Evolutionary conservation across 352 stramenopile genomes (phyloP).

Genomic region (Globisporangium canariense): DNA sequence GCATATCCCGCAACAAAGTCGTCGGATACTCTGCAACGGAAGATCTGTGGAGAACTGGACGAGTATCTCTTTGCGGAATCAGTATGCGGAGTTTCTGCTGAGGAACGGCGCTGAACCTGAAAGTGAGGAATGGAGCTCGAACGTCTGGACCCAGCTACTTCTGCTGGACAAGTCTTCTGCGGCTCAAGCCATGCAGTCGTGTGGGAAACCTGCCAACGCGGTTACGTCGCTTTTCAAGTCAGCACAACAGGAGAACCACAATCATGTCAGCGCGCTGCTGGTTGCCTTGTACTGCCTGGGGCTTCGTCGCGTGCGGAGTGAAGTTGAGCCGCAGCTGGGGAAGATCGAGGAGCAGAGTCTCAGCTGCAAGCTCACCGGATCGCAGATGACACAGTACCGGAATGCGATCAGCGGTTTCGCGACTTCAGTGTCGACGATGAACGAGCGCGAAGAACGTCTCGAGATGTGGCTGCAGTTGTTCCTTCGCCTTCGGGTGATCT

Average conservation of each 20-base stretch:
- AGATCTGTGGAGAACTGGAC: slow-evolving; percentile 63
- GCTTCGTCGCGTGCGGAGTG: slow-evolving; percentile 62
- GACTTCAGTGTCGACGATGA: slow-evolving; percentile 32
- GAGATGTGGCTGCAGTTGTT: slow-evolving; percentile 64
- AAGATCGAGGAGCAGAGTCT: slow-evolving; percentile 84
- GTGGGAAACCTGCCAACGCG: slow-evolving; percentile 41
- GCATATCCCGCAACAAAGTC: slow-evolving; percentile 41
- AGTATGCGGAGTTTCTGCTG: slow-evolving; percentile 55
- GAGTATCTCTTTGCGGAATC: slow-evolving; percentile 28
- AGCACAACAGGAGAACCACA: slow-evolving; percentile 25
- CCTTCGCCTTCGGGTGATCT: slow-evolving; percentile 62
- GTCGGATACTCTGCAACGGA: slow-evolving; percentile 59
- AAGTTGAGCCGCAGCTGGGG: slow-evolving; percentile 73
- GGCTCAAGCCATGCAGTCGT: slow-evolving; percentile 35
- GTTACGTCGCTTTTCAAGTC: slow-evolving; percentile 44
- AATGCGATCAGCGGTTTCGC: slow-evolving; percentile 56
- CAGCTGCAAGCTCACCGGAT: slow-evolving; percentile 43
- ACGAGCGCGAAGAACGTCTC: slow-evolving; percentile 48
- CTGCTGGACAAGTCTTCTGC: slow-evolving; percentile 50
- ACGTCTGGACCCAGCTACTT: slow-evolving; percentile 21
- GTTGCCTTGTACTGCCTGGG: slow-evolving; percentile 58
- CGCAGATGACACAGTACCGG: slow-evolving; percentile 67
- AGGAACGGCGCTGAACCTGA: slow-evolving; percentile 18
- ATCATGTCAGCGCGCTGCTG: slow-evolving; percentile 39
- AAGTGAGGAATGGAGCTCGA: slow-evolving; percentile 6